Conservation (phyloP, 2,329 filamentous ascomycete genomes). For the Aureobasidium pullulans region DNA sequence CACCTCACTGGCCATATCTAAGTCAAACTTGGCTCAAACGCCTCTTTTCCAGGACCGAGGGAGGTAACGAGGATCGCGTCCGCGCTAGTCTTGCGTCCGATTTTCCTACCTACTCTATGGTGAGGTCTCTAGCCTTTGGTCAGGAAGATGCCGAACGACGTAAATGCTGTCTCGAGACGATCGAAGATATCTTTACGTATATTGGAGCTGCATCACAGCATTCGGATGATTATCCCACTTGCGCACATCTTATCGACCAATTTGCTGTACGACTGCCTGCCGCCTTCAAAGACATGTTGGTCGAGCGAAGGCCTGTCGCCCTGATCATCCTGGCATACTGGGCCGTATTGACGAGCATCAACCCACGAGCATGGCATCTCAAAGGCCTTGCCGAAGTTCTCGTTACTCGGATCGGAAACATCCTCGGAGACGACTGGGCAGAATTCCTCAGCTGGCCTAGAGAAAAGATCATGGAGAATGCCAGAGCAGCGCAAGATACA, state of each 20-base stretch:
- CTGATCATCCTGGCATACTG: slow-evolving; percentile 11
- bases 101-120: background rate
- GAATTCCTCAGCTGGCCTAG: slow-evolving; percentile 7
- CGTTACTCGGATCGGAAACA: background rate
- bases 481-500: background rate
- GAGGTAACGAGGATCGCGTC: background rate
- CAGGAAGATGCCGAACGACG: slow-evolving; percentile 2
- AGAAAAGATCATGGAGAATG: background rate
- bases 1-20: slow-evolving; percentile 1
- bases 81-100: background rate
- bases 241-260: background rate
- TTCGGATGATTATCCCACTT: background rate
- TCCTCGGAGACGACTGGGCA: background rate
- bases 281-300: slow-evolving; percentile 2
- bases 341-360: background rate
- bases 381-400: background rate
- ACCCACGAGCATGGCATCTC: slow-evolving; percentile 1
- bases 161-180: background rate
- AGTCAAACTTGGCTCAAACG: background rate
- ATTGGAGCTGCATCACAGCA: background rate
- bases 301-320: background rate
- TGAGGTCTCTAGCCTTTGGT: background rate
- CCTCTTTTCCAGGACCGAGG: background rate
- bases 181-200: slow-evolving; percentile 6
- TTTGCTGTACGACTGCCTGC: background rate